phyloP scores from a whole-genome alignment of 768 basidiomycete species.

The Mycena floridula region DNA sequence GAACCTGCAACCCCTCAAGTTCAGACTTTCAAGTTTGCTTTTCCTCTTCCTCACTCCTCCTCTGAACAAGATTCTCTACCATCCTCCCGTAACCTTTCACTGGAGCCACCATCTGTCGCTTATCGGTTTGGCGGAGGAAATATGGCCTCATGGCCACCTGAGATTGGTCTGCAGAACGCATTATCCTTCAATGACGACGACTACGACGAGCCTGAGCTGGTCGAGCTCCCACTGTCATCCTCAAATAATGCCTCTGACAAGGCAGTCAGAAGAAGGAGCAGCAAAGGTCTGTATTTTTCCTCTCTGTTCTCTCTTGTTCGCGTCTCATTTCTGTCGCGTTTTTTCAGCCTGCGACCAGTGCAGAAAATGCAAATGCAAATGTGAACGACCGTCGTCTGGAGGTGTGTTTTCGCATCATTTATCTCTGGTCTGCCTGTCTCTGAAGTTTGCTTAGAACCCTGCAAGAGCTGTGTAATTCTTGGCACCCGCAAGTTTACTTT shows the following conservation, averaged over 20 bases:
- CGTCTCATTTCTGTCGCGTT: constrained; percentile 6
- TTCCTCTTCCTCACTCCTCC: no score
- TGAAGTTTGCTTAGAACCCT: no score
- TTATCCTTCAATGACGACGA: constrained; percentile 57
- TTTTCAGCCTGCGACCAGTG: constrained; percentile 78
- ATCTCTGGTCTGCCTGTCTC: no score
- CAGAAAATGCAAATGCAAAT: constrained; percentile 87
- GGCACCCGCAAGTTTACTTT: constrained; percentile 58
- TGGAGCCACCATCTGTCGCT: no score
- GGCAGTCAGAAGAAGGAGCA: constrained; percentile 63
- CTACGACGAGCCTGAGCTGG: constrained; percentile 52
- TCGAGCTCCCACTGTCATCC: constrained; percentile 31
- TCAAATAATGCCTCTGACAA: constrained; percentile 29
- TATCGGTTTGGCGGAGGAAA: no score
- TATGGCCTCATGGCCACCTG: background rate
- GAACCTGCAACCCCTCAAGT: no score
- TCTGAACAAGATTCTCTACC: no score
- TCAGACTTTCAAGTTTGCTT: no score
- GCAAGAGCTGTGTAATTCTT: constrained; percentile 71
- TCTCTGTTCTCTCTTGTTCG: constrained; percentile 1
- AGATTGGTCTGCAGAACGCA: constrained; percentile 6
- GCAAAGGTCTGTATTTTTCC: constrained; percentile 49
- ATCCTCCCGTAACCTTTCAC: no score
- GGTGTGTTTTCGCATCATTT: no score
- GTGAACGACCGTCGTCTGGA: constrained; percentile 56